phyloP scores from a whole-genome alignment of 306 rosid genomes.

The Vigna mungo region DNA sequence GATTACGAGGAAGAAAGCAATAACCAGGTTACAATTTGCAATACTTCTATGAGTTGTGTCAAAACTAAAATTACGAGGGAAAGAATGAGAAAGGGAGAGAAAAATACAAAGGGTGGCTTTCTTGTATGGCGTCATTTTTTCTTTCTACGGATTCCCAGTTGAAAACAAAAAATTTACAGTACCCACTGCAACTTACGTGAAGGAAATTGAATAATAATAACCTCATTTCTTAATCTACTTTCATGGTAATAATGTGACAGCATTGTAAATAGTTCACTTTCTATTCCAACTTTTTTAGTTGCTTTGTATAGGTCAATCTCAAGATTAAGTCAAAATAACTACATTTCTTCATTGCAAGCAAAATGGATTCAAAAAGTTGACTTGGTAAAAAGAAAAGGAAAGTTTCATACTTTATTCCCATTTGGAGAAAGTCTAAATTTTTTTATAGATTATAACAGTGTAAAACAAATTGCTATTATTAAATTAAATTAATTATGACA shows the following conservation, averaged over 20 bases:
- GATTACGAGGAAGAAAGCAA: neutral
- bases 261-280: neutral
- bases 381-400: neutral
- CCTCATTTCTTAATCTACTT: neutral
- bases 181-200: neutral
- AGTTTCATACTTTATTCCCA: neutral
- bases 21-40: neutral
- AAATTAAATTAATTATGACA: neutral
- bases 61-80: constrained; percentile 1
- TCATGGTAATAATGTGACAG: neutral
- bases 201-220: neutral
- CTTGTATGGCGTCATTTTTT: neutral
- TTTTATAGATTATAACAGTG: neutral
- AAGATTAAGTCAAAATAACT: neutral
- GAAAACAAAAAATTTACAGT: neutral
- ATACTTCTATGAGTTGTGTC: neutral
- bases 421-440: neutral
- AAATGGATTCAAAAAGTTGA: constrained; percentile 16
- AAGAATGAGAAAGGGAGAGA: neutral
- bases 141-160: neutral
- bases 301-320: neutral
- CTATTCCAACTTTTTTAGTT: neutral
- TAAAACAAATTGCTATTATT: no score
- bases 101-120: neutral
- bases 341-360: neutral